Base-by-base conservation (phyloP, 208 protist species). In the Borovskyia barvae region DNA sequence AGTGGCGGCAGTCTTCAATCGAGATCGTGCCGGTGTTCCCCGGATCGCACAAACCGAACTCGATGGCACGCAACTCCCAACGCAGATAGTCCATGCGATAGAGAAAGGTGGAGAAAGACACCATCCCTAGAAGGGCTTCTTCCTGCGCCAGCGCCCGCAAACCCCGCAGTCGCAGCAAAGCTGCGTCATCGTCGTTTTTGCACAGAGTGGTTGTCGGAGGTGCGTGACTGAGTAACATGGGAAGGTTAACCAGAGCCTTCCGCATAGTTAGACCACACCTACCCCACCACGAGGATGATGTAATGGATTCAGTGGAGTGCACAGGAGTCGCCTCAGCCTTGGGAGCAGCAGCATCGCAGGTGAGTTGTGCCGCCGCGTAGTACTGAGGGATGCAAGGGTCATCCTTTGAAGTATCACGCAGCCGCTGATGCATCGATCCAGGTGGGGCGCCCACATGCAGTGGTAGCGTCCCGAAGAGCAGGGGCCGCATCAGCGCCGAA, bases 11-110 rank as follows among this genome's bases (percentile, higher is more conserved):
- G 30, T 92, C 72, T 12, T 66, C 41, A 24, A 85, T 20, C 5
- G 57, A 60, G 35, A 88, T 86, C 58, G 55, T 15, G 14, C 80
- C 75, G 0, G 45, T 82, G 70, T 88, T 85, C 29, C 39, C 8
- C 32, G 61, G 55, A 43, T 88, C 85, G 30, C 75, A 81, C 1
- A 82, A 54, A 25, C 78, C 66, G 41, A 87, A 88, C 69, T 84
- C 80, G 35, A 92, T 45, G 6, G 68, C 77, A 8, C 80, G 72
- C 49, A 91, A 65, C 52, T 84, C 72, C 77, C 62, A 82, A n/a
- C 80, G 80, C 5, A 91, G 47, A 49, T 75, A 72, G 53, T 84
- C 59, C 37, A 85, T 49, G 20, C 74, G 55, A 43, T 77, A 77
- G 43, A 77, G 78, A 43, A 91, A 79, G 5, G 63, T 50, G 1